A percentile compares a stretch with the other conserved stretches of the same genome.
Evolutionary conservation across 805 yeast species (phyloP).

Genomic region (Diddensiella santjacobensis): DNA sequence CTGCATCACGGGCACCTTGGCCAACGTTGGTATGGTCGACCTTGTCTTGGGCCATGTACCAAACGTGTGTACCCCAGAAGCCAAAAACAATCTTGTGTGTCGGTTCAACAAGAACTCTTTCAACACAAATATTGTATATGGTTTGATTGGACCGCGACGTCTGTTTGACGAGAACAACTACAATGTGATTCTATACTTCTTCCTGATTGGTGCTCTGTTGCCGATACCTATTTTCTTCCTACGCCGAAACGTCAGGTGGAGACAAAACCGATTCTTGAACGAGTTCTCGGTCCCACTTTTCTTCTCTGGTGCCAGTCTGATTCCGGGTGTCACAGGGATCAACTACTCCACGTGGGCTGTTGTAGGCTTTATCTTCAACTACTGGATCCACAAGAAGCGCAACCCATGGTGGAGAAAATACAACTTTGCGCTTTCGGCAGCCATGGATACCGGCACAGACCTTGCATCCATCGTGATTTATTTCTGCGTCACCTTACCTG

Average conservation of each 20-base stretch:
- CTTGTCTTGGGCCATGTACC: conserved; percentile 33
- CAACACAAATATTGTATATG: conserved; percentile 43
- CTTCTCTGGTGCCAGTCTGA: conserved; percentile 12
- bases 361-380: conserved; percentile 40
- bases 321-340: conserved; percentile 30
- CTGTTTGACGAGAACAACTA: conserved; percentile 45
- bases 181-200: conserved; percentile 56
- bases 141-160: conserved; percentile 46
- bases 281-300: neutral
- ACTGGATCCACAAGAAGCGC: conserved; percentile 43
- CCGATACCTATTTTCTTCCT: conserved; percentile 14
- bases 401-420: conserved; percentile 52
- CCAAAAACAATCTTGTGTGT: conserved; percentile 31
- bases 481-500: conserved; percentile 38
- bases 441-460: conserved; percentile 48
- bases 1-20: conserved; percentile 38
- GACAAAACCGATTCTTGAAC: neutral
- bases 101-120: conserved; percentile 36
- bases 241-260: conserved; percentile 1
- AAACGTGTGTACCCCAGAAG: conserved; percentile 43
- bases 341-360: conserved; percentile 37
- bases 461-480: conserved; percentile 45
- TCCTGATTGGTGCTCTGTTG: conserved; percentile 47
- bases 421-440: conserved; percentile 47
- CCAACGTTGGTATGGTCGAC: conserved; percentile 32